Conservation (phyloP, 2,329 filamentous ascomycete species). For the Aspergillus bombycis region DNA sequence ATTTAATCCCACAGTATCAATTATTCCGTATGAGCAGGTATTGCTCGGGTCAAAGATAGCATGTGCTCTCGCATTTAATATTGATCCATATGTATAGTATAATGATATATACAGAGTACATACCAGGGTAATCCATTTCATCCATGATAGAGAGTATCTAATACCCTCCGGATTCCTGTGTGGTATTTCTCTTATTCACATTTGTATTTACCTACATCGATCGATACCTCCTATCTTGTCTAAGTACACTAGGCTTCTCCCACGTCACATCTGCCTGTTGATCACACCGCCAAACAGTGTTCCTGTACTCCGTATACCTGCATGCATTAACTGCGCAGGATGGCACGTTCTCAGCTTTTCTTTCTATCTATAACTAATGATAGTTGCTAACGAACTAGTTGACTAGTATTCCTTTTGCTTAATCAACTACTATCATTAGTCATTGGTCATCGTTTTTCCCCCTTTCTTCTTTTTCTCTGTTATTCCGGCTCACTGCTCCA, state of each 20-base stretch:
- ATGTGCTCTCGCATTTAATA: background rate
- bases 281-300: slow-evolving; percentile 19
- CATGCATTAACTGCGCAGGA: background rate
- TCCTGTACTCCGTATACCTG: slow-evolving; percentile 8
- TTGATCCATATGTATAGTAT: background rate
- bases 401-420: background rate
- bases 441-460: too few species aligned
- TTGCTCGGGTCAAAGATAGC: background rate
- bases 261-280: background rate
- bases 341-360: background rate
- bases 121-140: background rate
- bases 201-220: background rate
- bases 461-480: too few species aligned
- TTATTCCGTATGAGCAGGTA: background rate
- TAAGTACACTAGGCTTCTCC: background rate
- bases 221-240: background rate
- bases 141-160: background rate
- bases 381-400: too few species aligned
- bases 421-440: background rate
- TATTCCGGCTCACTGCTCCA: background rate
- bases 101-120: too few species aligned
- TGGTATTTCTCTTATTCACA: background rate
- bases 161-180: background rate
- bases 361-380: background rate
- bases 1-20: background rate